These are phyloP conservation scores for Apophysomyces ossiformis DNA, from an alignment of 371 early-diverging fungal species.

Conservation along the genomic window DNA sequence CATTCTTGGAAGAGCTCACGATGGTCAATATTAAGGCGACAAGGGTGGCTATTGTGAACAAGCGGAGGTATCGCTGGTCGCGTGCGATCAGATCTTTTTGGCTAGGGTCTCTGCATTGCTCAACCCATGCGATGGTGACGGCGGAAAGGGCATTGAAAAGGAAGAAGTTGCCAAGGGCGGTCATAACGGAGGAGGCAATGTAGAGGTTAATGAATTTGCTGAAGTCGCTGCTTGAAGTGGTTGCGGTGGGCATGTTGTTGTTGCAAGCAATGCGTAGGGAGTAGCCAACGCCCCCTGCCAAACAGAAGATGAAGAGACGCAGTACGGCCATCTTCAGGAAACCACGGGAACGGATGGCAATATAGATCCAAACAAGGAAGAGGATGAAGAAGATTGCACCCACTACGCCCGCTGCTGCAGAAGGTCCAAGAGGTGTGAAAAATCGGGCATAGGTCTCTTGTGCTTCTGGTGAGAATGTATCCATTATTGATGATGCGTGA, in stretches of 20 bases:
- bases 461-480: no score
- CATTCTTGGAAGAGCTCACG: constrained; percentile 7
- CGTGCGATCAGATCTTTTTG: neutral
- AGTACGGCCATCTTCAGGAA: constrained; percentile 9
- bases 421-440: constrained; percentile 14
- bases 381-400: constrained; percentile 15
- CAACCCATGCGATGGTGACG: constrained; percentile 10
- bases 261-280: constrained; percentile 20
- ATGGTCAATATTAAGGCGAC: constrained; percentile 14
- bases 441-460: no score
- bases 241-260: neutral
- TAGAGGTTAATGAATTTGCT: constrained; percentile 15
- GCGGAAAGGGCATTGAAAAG: constrained; percentile 16
- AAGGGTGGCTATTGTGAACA: constrained; percentile 10
- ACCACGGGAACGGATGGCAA: neutral
- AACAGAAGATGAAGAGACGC: constrained; percentile 1
- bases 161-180: constrained; percentile 18
- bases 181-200: constrained; percentile 10
- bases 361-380: constrained; percentile 11
- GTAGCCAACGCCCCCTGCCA: constrained; percentile 9
- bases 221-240: neutral
- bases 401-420: constrained; percentile 15
- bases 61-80: neutral
- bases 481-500: no score
- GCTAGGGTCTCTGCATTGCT: constrained; percentile 1